Conservation (phyloP, 768 basidiomycete genomes). For the Cyathus striatus region DNA sequence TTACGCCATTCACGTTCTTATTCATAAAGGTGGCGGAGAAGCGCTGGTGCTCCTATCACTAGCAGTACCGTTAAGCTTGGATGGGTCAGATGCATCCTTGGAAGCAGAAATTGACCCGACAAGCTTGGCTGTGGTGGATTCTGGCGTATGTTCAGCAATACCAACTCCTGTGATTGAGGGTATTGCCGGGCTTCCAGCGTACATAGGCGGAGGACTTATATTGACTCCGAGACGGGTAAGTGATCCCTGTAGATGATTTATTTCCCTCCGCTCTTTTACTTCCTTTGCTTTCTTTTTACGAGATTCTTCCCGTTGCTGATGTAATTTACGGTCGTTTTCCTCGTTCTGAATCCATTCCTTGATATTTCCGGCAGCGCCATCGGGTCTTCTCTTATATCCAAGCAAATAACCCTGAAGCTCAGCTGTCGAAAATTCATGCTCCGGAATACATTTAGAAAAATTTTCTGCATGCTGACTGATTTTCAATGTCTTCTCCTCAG, state of each 20-base stretch:
- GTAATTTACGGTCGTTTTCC: slow-evolving; percentile 24
- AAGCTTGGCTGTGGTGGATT: too few relatives aligned
- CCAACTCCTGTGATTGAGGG: too few relatives aligned
- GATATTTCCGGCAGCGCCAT: slow-evolving; percentile 23
- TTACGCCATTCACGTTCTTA: too few relatives aligned
- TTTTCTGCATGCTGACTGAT: slow-evolving; percentile 27
- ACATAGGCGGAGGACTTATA: neutral
- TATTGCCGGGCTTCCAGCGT: neutral
- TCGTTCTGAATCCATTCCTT: slow-evolving; percentile 39
- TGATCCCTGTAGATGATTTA: slow-evolving; percentile 16
- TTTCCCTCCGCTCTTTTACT: slow-evolving; percentile 17
- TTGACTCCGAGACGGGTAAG: slow-evolving; percentile 12
- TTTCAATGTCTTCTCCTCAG: slow-evolving; percentile 8
- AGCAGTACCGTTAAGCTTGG: too few relatives aligned
- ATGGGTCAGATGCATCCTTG: too few relatives aligned
- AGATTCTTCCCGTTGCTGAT: slow-evolving; percentile 26
- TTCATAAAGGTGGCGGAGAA: too few relatives aligned
- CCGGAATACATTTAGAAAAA: slow-evolving; percentile 40
- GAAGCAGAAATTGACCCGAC: too few relatives aligned
- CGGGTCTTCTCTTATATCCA: slow-evolving; percentile 32
- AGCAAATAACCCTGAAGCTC: slow-evolving; percentile 60
- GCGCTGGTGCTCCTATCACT: too few relatives aligned
- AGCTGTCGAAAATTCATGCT: slow-evolving; percentile 48
- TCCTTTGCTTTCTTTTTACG: slow-evolving; percentile 18
- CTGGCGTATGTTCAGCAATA: too few relatives aligned